Percentiles rank a stretch among this genome's conserved stretches.
These are phyloP conservation scores for Acanthamoeba polyphaga DNA, from an alignment of 208 protist species.

Conservation along the genomic window DNA sequence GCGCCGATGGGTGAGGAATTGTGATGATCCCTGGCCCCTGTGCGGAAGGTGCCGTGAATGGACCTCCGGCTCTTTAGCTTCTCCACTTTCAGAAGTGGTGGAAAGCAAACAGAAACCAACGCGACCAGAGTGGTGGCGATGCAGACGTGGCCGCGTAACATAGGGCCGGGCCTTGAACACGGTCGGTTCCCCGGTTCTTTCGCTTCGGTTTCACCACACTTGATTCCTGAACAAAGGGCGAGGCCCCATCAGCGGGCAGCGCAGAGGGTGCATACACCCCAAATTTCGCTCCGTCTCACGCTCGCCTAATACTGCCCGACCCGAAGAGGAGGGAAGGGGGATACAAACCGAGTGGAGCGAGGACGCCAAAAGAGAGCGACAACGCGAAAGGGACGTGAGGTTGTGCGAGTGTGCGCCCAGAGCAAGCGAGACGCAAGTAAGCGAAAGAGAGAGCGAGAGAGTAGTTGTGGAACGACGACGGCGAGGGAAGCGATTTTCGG, in stretches of 20 bases:
- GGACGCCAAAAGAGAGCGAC: neutral
- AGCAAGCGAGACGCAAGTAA: no score
- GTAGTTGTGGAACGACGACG: no score
- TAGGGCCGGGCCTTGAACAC: neutral
- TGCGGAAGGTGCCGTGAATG: no score
- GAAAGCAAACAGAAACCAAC: neutral
- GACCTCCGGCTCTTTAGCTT: neutral
- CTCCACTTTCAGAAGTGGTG: neutral
- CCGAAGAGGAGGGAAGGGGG: neutral
- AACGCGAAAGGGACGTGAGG: neutral
- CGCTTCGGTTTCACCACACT: neutral
- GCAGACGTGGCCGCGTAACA: no score
- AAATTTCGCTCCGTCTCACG: neutral
- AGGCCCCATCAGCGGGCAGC: no score
- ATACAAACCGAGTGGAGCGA: neutral
- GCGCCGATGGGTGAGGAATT: neutral
- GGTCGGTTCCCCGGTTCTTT: neutral
- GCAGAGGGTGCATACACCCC: neutral
- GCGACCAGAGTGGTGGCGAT: no score
- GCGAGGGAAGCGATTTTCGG: neutral
- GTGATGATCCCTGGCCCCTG: neutral
- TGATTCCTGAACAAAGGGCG: neutral
- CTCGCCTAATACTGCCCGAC: neutral
- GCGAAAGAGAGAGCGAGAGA: no score
- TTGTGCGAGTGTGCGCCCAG: no score